A percentile compares a stretch with the other conserved stretches of the same genome.
Conservation (phyloP, 2,329 filamentous ascomycete genomes). For the Madurella mycetomatis region DNA sequence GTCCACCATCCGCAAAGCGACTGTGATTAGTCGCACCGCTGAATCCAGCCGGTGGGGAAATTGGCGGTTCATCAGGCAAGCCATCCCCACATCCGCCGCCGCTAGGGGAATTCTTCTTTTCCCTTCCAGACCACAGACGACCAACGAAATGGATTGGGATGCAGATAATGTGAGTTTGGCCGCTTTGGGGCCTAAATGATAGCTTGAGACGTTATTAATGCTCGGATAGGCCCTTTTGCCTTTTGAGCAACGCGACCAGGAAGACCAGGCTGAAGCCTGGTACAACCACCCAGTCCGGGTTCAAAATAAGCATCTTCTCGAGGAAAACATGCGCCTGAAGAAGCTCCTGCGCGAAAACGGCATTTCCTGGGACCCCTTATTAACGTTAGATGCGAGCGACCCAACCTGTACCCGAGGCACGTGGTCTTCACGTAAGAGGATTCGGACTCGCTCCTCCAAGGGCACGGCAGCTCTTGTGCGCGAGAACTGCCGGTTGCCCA, state of each 20-base stretch:
- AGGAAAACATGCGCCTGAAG: slow-evolving; percentile 49
- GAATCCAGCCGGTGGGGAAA: background rate
- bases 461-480: background rate
- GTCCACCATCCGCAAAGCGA: background rate
- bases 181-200: no score
- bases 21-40: background rate
- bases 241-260: slow-evolving; percentile 50
- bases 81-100: no score
- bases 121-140: background rate
- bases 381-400: slow-evolving; percentile 21
- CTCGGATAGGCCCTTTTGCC: slow-evolving; percentile 26
- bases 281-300: slow-evolving; percentile 47
- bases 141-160: slow-evolving; percentile 4
- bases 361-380: slow-evolving; percentile 45
- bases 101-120: background rate
- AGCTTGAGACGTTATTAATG: slow-evolving; percentile 5
- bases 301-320: slow-evolving; percentile 41
- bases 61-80: background rate
- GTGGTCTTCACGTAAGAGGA: slow-evolving; percentile 9
- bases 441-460: slow-evolving; percentile 10
- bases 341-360: slow-evolving; percentile 48
- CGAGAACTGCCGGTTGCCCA: slow-evolving; percentile 30
- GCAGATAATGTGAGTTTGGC: slow-evolving; percentile 8
- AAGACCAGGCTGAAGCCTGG: slow-evolving; percentile 45
- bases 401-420: background rate